Base-by-base conservation (phyloP, 495 filamentous ascomycete genomes). In the Immersiella caudata region DNA sequence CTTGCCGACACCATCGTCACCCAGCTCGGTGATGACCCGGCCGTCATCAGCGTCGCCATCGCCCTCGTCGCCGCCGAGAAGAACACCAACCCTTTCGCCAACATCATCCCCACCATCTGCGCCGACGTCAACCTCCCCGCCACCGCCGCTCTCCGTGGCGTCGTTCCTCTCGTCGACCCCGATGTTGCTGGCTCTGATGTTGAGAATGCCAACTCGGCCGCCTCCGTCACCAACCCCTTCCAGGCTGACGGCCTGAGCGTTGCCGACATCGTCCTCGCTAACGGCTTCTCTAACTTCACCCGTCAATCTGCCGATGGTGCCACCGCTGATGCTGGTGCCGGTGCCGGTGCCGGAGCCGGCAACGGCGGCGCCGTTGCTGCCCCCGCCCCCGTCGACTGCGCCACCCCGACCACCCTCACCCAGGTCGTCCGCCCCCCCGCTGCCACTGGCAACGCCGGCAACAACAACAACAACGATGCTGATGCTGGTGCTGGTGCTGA, bases 71-170 rank as follows among this genome's bases (percentile, higher is more conserved):
- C 82, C 14, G 86, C 87, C n/a, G 87, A 90, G 80, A 85, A 88
- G 78, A 89, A 90, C 82, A 86, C 86, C 80, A 90, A 90, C 79
- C 84, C 84, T 49, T 89, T 87, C 66, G 82, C 71, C 26, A 80
- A 82, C 54, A 73, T 71, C 46, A 80, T 85, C 27, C 87, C 87
- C 60, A 82, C 76, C 62, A 82, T 89, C 73, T 89, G 87, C 75
- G 78, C 73, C 12, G 87, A 90, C 64, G 74, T 82, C 9, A 75
- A 74, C 24, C 84, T 90, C 9, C 87, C 87, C 1, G 82, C 78
- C 14, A 88, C 83, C n/a, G 68, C 74, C 14, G 83, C 79, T 60
- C 81, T 90, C 36, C 80, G 86, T 26, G 87, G 87, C 55, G 86
- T 90, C 55, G 77, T 87, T 27, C 86, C 87, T 52, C 75, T 87